Conservation (phyloP, 2,329 filamentous ascomycete genomes). For the Aspergillus pseudoviridinutans region DNA sequence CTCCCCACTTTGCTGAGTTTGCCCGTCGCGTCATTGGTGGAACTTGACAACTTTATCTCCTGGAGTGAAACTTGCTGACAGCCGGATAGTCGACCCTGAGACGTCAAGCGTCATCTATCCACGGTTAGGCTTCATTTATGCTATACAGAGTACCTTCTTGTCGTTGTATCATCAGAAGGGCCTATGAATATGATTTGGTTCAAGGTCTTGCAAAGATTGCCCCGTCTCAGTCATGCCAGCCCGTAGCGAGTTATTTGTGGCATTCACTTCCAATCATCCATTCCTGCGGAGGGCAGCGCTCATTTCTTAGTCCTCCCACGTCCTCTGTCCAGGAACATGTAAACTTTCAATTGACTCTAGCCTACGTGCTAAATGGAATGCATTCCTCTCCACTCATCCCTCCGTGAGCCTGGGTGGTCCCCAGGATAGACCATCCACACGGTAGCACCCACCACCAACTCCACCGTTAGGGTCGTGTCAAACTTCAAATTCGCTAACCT, state of each 20-base stretch:
- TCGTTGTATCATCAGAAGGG: too few species aligned
- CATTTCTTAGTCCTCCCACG: too few species aligned
- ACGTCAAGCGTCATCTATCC: background rate
- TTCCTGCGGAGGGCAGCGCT: background rate
- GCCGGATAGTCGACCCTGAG: background rate
- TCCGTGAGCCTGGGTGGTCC: background rate
- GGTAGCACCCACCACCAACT: background rate
- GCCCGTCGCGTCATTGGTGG: constrained; percentile 9
- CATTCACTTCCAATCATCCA: background rate
- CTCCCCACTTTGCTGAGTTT: constrained; percentile 4
- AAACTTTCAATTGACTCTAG: background rate
- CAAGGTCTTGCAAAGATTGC: background rate
- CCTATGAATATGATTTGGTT: background rate
- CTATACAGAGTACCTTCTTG: too few species aligned
- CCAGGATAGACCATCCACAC: background rate
- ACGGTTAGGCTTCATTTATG: too few species aligned
- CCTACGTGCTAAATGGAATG: background rate
- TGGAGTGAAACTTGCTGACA: background rate
- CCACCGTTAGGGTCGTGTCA: background rate
- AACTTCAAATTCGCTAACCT: background rate
- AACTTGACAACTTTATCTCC: background rate
- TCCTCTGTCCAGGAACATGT: background rate
- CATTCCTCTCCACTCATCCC: background rate
- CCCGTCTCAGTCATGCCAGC: background rate
- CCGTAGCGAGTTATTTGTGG: too few species aligned